A percentile compares a stretch with the other conserved stretches of the same genome.
Evolutionary conservation across 805 yeast species (phyloP).

Genomic region (Hanseniaspora hatyaiensis): DNA sequence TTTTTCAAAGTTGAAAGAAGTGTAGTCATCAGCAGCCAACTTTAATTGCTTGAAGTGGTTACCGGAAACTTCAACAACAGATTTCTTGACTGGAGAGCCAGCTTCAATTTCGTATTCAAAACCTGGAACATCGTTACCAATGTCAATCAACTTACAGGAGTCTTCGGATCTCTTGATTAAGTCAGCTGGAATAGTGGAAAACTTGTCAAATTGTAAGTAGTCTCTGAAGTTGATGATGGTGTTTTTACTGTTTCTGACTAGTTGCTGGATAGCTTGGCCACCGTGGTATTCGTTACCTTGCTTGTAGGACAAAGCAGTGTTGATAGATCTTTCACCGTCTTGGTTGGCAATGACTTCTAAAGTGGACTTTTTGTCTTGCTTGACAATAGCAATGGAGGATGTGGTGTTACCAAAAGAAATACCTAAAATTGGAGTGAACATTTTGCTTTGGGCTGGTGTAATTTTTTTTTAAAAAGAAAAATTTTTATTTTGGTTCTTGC

Average conservation of each 20-base stretch:
- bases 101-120: constrained; percentile 39
- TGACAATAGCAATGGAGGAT: constrained; percentile 82
- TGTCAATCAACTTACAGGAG: constrained; percentile 31
- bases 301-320: constrained; percentile 81
- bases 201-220: constrained; percentile 55
- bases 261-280: constrained; percentile 84
- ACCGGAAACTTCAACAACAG: constrained; percentile 66
- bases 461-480: not conserved
- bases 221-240: constrained; percentile 90
- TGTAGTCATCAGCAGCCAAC: constrained; percentile 83
- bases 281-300: constrained; percentile 97
- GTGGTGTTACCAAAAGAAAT: constrained; percentile 93
- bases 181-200: constrained; percentile 37
- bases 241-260: constrained; percentile 77
- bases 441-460: not conserved
- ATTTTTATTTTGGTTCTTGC: not conserved
- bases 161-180: constrained; percentile 60
- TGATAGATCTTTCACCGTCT: constrained; percentile 95
- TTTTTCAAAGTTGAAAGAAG: constrained; percentile 69
- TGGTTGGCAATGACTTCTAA: constrained; percentile 97
- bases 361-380: constrained; percentile 59
- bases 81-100: constrained; percentile 29
- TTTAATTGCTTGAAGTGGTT: constrained; percentile 77
- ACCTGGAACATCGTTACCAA: constrained; percentile 49
- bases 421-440: constrained; percentile 62